Base-by-base conservation (phyloP, 1,284 basidiomycete genomes). In the Trichosporon sp. region DNA sequence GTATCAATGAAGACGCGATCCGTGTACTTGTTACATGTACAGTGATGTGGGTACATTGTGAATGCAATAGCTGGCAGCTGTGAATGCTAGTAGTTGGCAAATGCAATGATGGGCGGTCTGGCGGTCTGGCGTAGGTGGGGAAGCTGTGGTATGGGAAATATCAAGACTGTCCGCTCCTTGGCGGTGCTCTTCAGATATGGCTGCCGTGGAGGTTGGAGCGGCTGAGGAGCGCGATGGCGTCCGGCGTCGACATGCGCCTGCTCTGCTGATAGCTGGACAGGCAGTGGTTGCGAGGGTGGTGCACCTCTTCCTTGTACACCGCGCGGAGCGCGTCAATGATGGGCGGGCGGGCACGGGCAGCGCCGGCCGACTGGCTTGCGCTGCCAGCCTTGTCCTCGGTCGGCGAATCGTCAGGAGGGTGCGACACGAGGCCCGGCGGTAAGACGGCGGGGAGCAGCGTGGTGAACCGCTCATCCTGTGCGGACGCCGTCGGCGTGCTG, bases 361-460 rank as follows among this genome's bases (percentile, higher is more conserved):
- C 56, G 15, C 27, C 29, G 6, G 56, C 18, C 27, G 8, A 32
- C 29, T 21, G 18, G 27, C 5, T 29, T 7, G 56, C 6, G 12
- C n/a, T 32, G 56, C 18, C 56, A 4, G 13, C 6, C 27, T 18
- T n/a, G n/a, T n/a, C 29, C 31, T 60, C 56, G 18, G 56, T 31
- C 29, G 56, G 34, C 12, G 29, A 2, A 62, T 66, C 21, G 67
- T 58, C 7, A 65, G 71, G 38, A 78, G 51, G 32, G 80, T n/a
- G n/a, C n/a, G n/a, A n/a, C n/a, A 73, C 23, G 75, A 77, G 7
- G 68, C 64, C 32, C 72, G 82, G 38, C 3, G 81, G 81, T 2
- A 85, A 76, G 2, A 83, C 77, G 31, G 84, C 75, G 7, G 84
- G 81, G 75, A 85, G 84, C 27, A 85, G 77, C 5, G 79, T 81